phyloP scores from a whole-genome alignment of 2,329 filamentous ascomycete genomes.

The Tolypocladium nubicola region DNA sequence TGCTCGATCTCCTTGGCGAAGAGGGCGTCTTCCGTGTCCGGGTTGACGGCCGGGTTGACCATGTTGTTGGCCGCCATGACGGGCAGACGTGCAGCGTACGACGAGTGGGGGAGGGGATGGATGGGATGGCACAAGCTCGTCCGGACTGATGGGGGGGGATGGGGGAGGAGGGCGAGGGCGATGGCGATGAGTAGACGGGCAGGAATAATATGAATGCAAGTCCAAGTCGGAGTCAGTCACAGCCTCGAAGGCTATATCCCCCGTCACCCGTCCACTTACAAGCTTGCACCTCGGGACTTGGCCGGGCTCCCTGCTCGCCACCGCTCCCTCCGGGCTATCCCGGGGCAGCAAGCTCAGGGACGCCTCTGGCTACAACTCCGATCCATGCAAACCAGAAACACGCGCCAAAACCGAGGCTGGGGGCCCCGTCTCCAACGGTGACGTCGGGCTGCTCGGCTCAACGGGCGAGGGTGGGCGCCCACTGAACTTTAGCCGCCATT shows the following conservation, averaged over 20 bases:
- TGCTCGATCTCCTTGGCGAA: constrained; percentile 76
- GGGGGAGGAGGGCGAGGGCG: background rate
- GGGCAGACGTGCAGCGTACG: constrained; percentile 8
- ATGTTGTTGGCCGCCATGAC: constrained; percentile 54
- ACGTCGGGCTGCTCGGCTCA: constrained; percentile 7
- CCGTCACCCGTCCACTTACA: background rate
- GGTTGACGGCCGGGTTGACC: constrained; percentile 45
- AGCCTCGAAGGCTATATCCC: background rate
- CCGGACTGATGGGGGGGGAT: background rate
- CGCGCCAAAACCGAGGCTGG: background rate
- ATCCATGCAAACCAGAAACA: background rate
- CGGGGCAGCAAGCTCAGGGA: background rate
- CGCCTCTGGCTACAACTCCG: background rate
- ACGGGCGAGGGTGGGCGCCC: background rate
- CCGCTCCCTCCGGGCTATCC: background rate
- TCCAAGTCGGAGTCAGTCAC: background rate
- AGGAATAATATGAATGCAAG: background rate
- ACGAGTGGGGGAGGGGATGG: too few relatives aligned
- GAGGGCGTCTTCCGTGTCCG: constrained; percentile 49
- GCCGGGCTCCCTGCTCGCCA: background rate
- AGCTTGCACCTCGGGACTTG: background rate
- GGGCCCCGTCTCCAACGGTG: background rate
- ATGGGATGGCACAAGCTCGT: background rate
- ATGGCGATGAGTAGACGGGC: background rate
- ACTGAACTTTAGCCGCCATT: constrained; percentile 25